phyloP scores from a whole-genome alignment of 805 yeast species.

The Maudiozyma turicensis region DNA sequence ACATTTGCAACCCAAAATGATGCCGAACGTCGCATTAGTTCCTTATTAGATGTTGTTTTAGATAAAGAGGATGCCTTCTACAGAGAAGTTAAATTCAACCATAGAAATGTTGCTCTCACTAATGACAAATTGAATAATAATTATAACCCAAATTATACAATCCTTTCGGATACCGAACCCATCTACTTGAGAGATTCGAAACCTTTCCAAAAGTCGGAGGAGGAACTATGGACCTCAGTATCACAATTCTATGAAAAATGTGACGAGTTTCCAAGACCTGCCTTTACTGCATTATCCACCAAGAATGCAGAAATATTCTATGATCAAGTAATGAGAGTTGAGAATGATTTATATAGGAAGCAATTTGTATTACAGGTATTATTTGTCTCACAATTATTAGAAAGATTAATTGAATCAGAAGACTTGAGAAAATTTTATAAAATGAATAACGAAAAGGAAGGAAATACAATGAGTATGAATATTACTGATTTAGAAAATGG shows the following conservation, averaged over 20 bases:
- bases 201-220: conserved; percentile 6
- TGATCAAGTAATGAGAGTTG: conserved; percentile 14
- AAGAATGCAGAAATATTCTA: conserved; percentile 14
- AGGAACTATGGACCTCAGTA: conserved; percentile 10
- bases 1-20: conserved; percentile 10
- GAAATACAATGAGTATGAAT: conserved; percentile 5
- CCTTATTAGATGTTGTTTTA: conserved; percentile 15
- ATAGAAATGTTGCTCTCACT: conserved; percentile 4
- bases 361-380: conserved; percentile 21
- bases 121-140: conserved; percentile 13
- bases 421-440: conserved; percentile 16
- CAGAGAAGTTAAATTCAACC: conserved; percentile 6
- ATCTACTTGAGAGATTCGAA: conserved; percentile 10
- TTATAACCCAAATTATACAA: conserved; percentile 12
- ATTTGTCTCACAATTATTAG: conserved; percentile 11
- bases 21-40: conserved; percentile 10
- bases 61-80: conserved; percentile 20
- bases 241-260: not conserved
- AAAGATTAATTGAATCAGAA: conserved; percentile 9
- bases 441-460: conserved; percentile 15
- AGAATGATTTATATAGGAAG: conserved; percentile 23
- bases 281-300: conserved; percentile 17
- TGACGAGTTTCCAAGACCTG: conserved; percentile 10
- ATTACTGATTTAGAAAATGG: conserved; percentile 8
- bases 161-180: conserved; percentile 6